These are phyloP conservation scores for Ascochyta fabae DNA, from an alignment of 2,329 filamentous ascomycete species.

Conservation along the genomic window DNA sequence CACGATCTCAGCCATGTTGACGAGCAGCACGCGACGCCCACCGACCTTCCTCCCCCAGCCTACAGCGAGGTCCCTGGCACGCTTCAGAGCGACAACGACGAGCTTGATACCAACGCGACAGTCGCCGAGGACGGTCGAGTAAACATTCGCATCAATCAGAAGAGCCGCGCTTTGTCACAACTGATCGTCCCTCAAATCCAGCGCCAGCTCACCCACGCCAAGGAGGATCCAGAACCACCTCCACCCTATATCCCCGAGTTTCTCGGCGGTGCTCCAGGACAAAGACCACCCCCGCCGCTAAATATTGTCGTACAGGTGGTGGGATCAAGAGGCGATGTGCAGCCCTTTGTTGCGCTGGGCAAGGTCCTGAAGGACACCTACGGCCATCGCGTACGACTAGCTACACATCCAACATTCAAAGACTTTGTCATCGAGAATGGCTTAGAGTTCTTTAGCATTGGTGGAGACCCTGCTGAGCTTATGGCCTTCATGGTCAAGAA, in stretches of 20 bases:
- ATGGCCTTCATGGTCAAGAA: conserved; percentile 90
- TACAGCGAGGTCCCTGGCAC: conserved; percentile 52
- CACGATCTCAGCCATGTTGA: conserved; percentile 26
- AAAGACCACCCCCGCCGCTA: conserved; percentile 57
- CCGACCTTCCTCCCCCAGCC: conserved; percentile 44
- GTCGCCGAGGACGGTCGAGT: conserved; percentile 50
- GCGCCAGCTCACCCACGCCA: conserved; percentile 47
- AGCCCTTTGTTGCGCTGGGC: conserved; percentile 58
- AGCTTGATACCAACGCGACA: conserved; percentile 55
- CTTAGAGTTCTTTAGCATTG: conserved; percentile 58
- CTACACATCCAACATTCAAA: conserved; percentile 58
- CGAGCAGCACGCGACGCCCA: conserved; percentile 19
- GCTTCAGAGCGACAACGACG: conserved; percentile 47
- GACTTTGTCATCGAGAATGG: conserved; percentile 58
- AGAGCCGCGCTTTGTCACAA: conserved; percentile 44
- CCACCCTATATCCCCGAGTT: conserved; percentile 76
- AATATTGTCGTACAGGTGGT: conserved; percentile 59
- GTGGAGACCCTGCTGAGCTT: conserved; percentile 57
- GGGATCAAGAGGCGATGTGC: conserved; percentile 58
- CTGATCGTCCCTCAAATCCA: conserved; percentile 49
- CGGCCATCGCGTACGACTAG: conserved; percentile 55
- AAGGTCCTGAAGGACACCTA: conserved; percentile 58
- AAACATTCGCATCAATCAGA: conserved; percentile 51
- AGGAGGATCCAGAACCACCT: conserved; percentile 63
- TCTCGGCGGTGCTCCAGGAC: conserved; percentile 67